phyloP scores from a whole-genome alignment of 306 rosid genomes.

The Casuarina glauca region DNA sequence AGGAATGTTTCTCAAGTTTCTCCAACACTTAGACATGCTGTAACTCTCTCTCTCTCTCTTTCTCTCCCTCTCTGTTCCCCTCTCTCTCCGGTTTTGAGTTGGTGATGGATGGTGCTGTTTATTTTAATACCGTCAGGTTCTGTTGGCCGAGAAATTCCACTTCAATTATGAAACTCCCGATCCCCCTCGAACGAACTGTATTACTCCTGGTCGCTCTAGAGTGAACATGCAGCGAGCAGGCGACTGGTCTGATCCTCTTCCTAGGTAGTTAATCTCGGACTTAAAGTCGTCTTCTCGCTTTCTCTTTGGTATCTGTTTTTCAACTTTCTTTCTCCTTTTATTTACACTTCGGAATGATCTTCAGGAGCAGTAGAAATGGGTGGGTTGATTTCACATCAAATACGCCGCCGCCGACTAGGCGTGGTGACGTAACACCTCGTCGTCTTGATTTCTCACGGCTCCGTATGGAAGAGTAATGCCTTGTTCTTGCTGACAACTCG shows the following conservation, averaged over 20 bases:
- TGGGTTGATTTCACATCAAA: conserved; percentile 50
- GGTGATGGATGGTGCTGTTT: conserved; percentile 13
- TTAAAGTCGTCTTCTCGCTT: neutral
- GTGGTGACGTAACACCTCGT: conserved; percentile 72
- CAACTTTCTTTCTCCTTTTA: neutral
- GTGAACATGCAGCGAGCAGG: conserved; percentile 62
- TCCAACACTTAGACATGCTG: conserved; percentile 71
- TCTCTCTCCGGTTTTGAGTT: neutral
- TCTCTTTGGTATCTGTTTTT: no score
- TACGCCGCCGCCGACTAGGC: conserved; percentile 90
- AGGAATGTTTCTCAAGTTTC: conserved; percentile 88
- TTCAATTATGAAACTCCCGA: conserved; percentile 92
- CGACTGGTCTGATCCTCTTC: conserved; percentile 63
- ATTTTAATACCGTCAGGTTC: conserved; percentile 44
- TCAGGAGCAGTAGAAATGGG: conserved; percentile 68
- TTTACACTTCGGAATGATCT: neutral
- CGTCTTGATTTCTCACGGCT: conserved; percentile 61
- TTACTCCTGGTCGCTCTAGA: conserved; percentile 52
- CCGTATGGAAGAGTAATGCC: no score
- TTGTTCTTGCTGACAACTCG: no score
- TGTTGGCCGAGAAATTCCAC: conserved; percentile 74
- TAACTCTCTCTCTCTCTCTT: conserved; percentile 44
- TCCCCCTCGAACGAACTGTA: no score
- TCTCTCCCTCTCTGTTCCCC: neutral
- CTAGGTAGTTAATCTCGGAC: conserved; percentile 39